Percentiles rank a stretch among this genome's conserved stretches.
These are phyloP conservation scores for Aureoboletus auriporus DNA, from an alignment of 768 basidiomycete genomes.

Conservation along the genomic window DNA sequence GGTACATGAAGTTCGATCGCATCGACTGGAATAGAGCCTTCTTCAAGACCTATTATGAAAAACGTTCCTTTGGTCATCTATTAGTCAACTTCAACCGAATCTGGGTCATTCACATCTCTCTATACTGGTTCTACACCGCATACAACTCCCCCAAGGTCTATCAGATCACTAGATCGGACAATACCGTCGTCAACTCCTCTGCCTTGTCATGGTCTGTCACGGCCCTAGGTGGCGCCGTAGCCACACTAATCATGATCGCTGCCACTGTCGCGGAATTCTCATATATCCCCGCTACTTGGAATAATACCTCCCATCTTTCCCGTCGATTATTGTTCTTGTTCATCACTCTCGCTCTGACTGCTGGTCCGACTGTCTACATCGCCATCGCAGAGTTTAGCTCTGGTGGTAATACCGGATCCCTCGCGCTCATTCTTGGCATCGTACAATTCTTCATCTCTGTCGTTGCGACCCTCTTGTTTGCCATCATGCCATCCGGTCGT, in stretches of 20 bases:
- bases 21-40: conserved; percentile 96
- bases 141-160: conserved; percentile 92
- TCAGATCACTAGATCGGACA: conserved; percentile 32
- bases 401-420: conserved; percentile 56
- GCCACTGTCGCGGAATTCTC: conserved; percentile 95
- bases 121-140: conserved; percentile 96
- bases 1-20: conserved; percentile 96
- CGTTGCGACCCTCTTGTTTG: conserved; percentile 79
- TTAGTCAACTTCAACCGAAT: conserved; percentile 99
- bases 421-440: conserved; percentile 90
- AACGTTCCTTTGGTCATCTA: conserved; percentile 93
- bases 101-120: conserved; percentile 94
- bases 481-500: conserved; percentile 90
- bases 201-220: conserved; percentile 92
- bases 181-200: conserved; percentile 50
- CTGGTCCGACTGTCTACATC: conserved; percentile 93
- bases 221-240: conserved; percentile 92
- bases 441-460: conserved; percentile 96
- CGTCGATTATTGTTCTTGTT: conserved; percentile 87
- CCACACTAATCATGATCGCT: conserved; percentile 93
- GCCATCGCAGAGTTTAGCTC: conserved; percentile 70
- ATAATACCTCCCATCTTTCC: conserved; percentile 94
- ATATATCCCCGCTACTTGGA: conserved; percentile 98
- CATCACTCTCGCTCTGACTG: conserved; percentile 86
- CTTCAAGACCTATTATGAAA: conserved; percentile 99